Evolutionary conservation across 2,329 filamentous ascomycete genomes (phyloP).

Genomic region (Penicillium expansum): DNA sequence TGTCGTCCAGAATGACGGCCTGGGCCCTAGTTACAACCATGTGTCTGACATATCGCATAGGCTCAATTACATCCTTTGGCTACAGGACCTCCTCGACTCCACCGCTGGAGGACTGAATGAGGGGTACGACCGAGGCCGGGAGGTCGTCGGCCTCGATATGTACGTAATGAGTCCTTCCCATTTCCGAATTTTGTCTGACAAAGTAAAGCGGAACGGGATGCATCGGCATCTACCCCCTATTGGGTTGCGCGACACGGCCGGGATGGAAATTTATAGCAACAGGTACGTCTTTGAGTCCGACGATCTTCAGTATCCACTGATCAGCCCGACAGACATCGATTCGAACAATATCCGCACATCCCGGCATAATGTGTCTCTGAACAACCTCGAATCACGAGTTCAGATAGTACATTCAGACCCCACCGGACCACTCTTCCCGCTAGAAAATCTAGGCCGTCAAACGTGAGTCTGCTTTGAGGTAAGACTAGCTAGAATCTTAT

Average conservation of each 20-base stretch:
- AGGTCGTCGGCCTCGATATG: constrained; percentile 73
- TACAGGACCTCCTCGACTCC: constrained; percentile 76
- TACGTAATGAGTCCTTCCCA: constrained; percentile 26
- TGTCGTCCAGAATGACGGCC: constrained; percentile 1
- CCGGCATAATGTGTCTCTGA: constrained; percentile 63
- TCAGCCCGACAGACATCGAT: constrained; percentile 64
- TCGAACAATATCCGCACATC: constrained; percentile 65
- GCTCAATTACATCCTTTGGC: constrained; percentile 87
- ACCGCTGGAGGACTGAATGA: constrained; percentile 51
- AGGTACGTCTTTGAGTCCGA: constrained; percentile 35
- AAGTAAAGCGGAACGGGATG: constrained; percentile 71
- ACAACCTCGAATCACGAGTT: constrained; percentile 64
- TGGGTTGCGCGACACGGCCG: constrained; percentile 67
- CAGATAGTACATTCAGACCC: constrained; percentile 57
- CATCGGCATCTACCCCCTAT: constrained; percentile 84
- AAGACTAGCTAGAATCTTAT: not conserved
- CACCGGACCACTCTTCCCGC: constrained; percentile 60
- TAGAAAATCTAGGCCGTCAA: constrained; percentile 45
- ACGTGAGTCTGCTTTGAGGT: constrained; percentile 12
- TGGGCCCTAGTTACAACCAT: not conserved
- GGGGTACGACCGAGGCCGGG: constrained; percentile 54
- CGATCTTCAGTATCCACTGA: constrained; percentile 1
- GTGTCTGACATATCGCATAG: constrained; percentile 41
- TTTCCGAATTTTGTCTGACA: constrained; percentile 13
- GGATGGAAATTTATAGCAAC: constrained; percentile 72